Conservation (phyloP, 345 rosid species). For the Eucalyptus cloeziana region DNA sequence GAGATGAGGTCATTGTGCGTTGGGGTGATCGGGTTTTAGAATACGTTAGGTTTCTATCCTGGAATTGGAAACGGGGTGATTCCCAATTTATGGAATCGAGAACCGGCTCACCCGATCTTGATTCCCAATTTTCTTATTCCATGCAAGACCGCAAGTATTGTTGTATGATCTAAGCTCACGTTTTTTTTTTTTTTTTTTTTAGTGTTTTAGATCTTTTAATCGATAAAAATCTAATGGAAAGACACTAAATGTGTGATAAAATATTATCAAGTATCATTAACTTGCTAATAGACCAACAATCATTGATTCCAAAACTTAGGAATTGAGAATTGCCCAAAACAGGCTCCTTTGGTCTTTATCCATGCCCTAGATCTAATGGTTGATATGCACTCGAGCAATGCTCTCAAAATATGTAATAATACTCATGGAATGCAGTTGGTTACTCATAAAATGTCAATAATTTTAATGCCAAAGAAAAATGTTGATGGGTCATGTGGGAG, state of each 20-base stretch:
- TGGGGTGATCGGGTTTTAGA: too few species aligned
- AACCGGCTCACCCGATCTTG: neutral
- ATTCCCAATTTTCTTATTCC: too few species aligned
- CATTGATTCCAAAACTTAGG: too few species aligned
- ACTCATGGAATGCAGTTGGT: neutral
- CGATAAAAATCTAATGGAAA: neutral
- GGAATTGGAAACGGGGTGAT: rapidly evolving
- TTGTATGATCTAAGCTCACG: neutral
- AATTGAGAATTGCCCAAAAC: too few species aligned
- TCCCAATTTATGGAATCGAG: neutral
- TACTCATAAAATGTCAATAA: neutral
- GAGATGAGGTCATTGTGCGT: neutral
- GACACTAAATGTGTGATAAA: too few species aligned
- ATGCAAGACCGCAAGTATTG: neutral
- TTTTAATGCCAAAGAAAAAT: neutral
- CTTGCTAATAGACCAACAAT: neutral
- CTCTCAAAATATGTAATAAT: neutral
- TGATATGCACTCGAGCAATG: neutral
- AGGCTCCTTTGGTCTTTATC: too few species aligned
- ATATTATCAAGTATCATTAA: too few species aligned
- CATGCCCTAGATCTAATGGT: neutral
- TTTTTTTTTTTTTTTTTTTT: too few species aligned
- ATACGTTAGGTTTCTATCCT: rapidly evolving
- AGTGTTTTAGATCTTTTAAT: neutral
- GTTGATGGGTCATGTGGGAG: neutral